phyloP scores from a whole-genome alignment of 495 filamentous ascomycete genomes.

The Choiromyces venosus region DNA sequence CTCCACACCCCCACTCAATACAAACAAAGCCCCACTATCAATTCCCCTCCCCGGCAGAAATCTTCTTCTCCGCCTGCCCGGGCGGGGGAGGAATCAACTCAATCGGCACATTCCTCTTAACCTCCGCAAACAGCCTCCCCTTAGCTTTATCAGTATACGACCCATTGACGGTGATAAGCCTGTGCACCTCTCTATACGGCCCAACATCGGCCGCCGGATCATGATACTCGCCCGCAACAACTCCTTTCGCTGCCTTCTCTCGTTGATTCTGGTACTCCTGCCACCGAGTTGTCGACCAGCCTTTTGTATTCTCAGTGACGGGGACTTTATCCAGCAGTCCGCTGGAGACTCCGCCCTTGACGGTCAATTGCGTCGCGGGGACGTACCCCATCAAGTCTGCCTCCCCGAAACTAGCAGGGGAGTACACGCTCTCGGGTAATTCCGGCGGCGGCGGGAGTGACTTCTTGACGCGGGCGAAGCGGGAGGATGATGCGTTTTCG shows the following conservation, averaged over 20 bases:
- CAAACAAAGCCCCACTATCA: not conserved
- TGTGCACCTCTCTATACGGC: conserved; percentile 11
- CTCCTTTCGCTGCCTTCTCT: conserved; percentile 1
- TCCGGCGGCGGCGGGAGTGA: conserved; percentile 7
- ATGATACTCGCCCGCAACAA: conserved; percentile 17
- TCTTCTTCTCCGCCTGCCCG: not conserved
- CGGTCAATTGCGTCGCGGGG: conserved; percentile 19
- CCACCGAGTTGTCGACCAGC: conserved; percentile 17
- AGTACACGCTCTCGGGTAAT: conserved; percentile 21
- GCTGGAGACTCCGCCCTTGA: conserved; percentile 8
- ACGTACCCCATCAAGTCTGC: conserved; percentile 6
- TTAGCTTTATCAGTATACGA: conserved; percentile 21
- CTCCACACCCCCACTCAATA: too few relatives aligned
- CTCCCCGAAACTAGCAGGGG: not conserved
- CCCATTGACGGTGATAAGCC: conserved; percentile 23
- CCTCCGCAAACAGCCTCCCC: conserved; percentile 7
- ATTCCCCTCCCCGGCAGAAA: not conserved
- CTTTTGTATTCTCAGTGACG: conserved; percentile 6
- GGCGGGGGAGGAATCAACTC: not conserved
- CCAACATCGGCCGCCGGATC: not conserved
- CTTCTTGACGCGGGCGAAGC: not conserved
- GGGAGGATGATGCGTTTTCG: not conserved
- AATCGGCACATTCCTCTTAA: not conserved
- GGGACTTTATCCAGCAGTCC: not conserved
- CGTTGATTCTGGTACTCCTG: conserved; percentile 17